Evolutionary conservation across 805 yeast species (phyloP), one percentile per base, ranked within the genome.

Genomic region (Candida nitratophila): DNA sequence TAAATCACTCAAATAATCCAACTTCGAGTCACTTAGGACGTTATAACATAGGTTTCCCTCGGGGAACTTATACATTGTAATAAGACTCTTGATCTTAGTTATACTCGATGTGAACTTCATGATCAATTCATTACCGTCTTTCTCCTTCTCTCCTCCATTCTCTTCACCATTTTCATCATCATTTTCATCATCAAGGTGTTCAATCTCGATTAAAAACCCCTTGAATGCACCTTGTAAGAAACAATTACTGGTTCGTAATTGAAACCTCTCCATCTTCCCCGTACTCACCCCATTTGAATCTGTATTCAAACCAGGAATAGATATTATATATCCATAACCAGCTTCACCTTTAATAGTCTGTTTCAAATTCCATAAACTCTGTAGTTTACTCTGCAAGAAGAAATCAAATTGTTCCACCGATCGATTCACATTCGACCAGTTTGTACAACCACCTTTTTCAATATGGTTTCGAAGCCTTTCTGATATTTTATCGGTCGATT

Each of bases 311-410:
- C 37, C 37, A 2, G 60, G 56, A 24, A 61, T 58, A 30, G 70
- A 73, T 3, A 84, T 54, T 47, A 76, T 74, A 55, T 81, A 86
- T 5, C 77, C 74, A 43, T 73, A 73, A 0, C 95, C 95, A 10
- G 84, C 83, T 47, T 84, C 90, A 1, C 91, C 93, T 53, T 77
- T 75, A 41, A 85, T 72, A 10, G 75, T 68, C 59, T 86, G 95
- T 47, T 86, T 68, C 37, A 76, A 69, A 0, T 70, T 63, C 95
- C 95, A 86, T 41, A 82, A 57, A 49, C 86, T 76, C 56, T 79
- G 83, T 43, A 86, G 60, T 53, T 83, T 82, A 29, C 71, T 71
- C 19, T 66, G 66, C 2, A 82, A 58, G 37, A 86, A 69, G 32
- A 60, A 56, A 41, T 80, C 86, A 53, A 84, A 74, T 22, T 74